Percentiles rank a stretch among this genome's conserved stretches.
These are phyloP conservation scores for Fusarium luffae DNA, from an alignment of 2,329 filamentous ascomycete genomes.

Conservation along the genomic window DNA sequence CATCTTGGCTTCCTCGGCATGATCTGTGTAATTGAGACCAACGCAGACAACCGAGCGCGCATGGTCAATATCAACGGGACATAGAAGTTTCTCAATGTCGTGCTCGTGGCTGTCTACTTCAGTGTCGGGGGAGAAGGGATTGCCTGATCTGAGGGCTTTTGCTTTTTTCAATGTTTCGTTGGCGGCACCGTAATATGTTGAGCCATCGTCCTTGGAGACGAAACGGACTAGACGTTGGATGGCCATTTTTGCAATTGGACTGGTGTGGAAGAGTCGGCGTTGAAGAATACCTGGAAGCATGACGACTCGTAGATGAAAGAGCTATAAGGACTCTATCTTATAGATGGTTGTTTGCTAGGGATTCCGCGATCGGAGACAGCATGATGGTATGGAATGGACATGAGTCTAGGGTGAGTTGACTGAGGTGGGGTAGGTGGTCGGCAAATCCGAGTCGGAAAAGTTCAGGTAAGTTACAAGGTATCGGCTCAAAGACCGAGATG, in stretches of 20 bases:
- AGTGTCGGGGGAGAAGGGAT: background rate
- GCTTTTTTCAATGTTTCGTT: background rate
- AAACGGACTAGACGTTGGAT: background rate
- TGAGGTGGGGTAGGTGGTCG: background rate
- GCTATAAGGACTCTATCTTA: background rate
- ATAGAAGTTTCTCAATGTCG: background rate
- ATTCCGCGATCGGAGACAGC: background rate
- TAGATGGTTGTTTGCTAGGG: background rate
- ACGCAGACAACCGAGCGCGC: background rate
- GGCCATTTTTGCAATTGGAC: background rate
- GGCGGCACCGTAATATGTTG: background rate
- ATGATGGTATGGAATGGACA: background rate
- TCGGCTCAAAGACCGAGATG: background rate
- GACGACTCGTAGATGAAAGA: background rate
- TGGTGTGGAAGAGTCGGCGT: background rate
- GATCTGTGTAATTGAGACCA: background rate
- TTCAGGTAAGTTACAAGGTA: background rate
- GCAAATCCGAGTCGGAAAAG: background rate
- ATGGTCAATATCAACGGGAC: background rate
- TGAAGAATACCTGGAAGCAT: background rate
- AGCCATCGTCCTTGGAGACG: background rate
- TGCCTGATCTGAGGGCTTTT: rapidly evolving
- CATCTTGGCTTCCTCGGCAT: background rate
- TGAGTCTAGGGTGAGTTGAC: background rate
- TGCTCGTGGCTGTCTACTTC: background rate